A percentile compares a stretch with the other conserved stretches of the same genome.
Evolutionary conservation across 768 basidiomycete species (phyloP).

Genomic region (Suillus bovinus): DNA sequence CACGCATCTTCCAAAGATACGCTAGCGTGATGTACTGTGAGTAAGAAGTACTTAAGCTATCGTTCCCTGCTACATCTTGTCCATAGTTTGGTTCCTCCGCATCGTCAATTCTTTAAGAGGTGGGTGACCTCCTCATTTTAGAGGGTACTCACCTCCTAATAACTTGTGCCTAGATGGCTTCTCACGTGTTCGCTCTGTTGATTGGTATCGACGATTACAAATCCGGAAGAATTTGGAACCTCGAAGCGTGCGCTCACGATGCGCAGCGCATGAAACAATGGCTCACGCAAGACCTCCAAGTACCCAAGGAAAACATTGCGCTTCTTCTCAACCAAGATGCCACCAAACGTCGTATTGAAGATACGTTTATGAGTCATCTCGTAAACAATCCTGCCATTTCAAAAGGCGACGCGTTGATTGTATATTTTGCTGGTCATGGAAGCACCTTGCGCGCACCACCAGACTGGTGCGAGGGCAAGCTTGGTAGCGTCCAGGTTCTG

Average conservation of each 20-base stretch:
- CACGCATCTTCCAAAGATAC: neutral
- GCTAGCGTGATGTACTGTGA: neutral
- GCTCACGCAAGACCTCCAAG: constrained; percentile 55
- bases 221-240: constrained; percentile 63
- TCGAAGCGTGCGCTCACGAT: constrained; percentile 65
- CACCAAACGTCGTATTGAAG: constrained; percentile 61
- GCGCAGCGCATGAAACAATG: constrained; percentile 58
- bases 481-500: constrained; percentile 52
- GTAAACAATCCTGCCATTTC: constrained; percentile 61
- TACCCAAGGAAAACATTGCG: constrained; percentile 58
- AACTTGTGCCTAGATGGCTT: constrained; percentile 36
- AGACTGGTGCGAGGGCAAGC: constrained; percentile 55
- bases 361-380: constrained; percentile 60
- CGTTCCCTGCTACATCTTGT: neutral
- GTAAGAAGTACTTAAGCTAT: constrained; percentile 5
- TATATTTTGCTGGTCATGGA: constrained; percentile 79
- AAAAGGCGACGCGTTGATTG: constrained; percentile 60
- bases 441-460: constrained; percentile 55
- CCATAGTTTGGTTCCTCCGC: constrained; percentile 16
- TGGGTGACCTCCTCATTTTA: constrained; percentile 7
- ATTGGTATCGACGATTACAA: constrained; percentile 73
- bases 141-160: constrained; percentile 11
- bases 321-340: constrained; percentile 58
- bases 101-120: constrained; percentile 14
- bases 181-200: constrained; percentile 62